phyloP scores from a whole-genome alignment of 495 filamentous ascomycete genomes.

The Annulohypoxylon moriforme region DNA sequence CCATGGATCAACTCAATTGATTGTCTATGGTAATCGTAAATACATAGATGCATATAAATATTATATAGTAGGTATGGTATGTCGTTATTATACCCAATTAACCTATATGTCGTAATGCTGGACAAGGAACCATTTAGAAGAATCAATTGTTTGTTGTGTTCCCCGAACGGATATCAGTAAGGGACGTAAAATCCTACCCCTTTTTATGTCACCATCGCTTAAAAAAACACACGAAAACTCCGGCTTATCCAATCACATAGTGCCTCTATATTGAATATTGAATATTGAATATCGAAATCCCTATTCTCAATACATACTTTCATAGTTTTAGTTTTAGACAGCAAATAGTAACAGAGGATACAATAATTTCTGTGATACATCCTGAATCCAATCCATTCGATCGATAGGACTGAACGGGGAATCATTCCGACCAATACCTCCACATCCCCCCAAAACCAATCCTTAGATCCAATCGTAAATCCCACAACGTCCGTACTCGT shows the following conservation, averaged over 20 bases:
- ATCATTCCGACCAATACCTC: slow-evolving; percentile 7
- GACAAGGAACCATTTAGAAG: neutral
- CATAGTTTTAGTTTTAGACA: neutral
- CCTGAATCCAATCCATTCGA: slow-evolving; percentile 20
- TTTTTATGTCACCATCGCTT: slow-evolving; percentile 12
- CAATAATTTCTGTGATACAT: slow-evolving; percentile 2
- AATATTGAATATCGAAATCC: neutral
- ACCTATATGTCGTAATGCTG: neutral
- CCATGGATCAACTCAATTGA: slow-evolving; percentile 1
- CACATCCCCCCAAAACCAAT: neutral
- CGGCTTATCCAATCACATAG: slow-evolving; percentile 4
- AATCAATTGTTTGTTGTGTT: neutral
- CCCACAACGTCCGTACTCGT: slow-evolving; percentile 15
- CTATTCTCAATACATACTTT: slow-evolving; percentile 7
- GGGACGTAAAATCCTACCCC: neutral
- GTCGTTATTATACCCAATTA: too few species aligned
- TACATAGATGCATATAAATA: neutral
- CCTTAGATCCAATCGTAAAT: slow-evolving; percentile 18
- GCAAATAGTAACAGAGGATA: slow-evolving; percentile 13
- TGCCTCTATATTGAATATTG: slow-evolving; percentile 10
- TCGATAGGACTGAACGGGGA: slow-evolving; percentile 15
- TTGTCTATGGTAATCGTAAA: neutral
- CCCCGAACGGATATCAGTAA: neutral
- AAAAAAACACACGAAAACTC: neutral
- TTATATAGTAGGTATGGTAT: neutral